Conservation (phyloP, 352 stramenopile species). For the Phytopythium mirpurense region DNA sequence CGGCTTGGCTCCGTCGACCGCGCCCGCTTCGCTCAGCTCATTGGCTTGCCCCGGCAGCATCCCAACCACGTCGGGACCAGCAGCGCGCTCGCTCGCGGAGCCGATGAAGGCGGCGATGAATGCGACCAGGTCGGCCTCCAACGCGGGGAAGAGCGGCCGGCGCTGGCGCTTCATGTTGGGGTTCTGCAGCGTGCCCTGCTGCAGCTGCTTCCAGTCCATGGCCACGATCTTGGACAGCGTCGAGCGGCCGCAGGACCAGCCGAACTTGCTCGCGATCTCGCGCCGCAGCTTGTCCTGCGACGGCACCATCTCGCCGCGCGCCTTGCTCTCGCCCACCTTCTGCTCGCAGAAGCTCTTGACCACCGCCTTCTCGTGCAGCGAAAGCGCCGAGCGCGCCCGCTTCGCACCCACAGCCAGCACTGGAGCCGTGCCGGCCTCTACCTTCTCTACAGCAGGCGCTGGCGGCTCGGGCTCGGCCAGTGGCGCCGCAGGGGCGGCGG, state of each 20-base stretch:
- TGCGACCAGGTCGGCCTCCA: conserved; percentile 60
- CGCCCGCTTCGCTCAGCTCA: background rate
- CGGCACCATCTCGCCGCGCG: conserved; percentile 41
- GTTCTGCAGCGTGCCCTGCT: conserved; percentile 37
- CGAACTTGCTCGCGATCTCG: conserved; percentile 48
- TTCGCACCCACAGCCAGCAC: conserved; percentile 7
- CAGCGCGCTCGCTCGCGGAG: background rate
- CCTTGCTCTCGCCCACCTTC: conserved; percentile 49
- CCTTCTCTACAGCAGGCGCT: background rate
- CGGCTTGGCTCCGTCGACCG: background rate
- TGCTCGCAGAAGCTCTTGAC: conserved; percentile 79
- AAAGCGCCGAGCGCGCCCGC: conserved; percentile 41
- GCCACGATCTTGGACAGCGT: conserved; percentile 74
- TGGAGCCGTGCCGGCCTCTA: background rate
- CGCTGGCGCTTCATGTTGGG: conserved; percentile 71
- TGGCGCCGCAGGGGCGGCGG: background rate
- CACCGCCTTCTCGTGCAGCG: conserved; percentile 61
- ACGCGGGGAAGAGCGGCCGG: conserved; percentile 62
- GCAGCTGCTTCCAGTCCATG: conserved; percentile 56
- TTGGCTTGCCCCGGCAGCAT: background rate
- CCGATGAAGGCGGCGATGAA: conserved; percentile 32
- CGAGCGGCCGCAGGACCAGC: conserved; percentile 59
- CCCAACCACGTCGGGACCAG: background rate
- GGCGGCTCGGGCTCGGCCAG: background rate
- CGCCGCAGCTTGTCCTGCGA: conserved; percentile 56